Evolutionary conservation across 2,329 filamentous ascomycete species (phyloP).

Genomic region (Malbranchea cinnamomea): DNA sequence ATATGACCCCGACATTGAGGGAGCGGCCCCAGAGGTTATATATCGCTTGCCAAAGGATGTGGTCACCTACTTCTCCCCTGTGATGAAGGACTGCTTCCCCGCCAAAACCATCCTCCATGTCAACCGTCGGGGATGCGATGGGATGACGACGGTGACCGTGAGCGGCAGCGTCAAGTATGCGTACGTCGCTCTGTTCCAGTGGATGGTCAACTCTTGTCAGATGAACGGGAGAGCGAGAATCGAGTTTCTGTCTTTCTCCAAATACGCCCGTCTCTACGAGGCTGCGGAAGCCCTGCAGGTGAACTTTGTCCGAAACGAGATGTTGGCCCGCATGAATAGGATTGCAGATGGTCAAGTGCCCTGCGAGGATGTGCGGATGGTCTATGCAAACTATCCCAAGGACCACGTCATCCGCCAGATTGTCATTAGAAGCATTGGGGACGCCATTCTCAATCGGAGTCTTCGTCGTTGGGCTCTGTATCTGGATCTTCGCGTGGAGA

Average conservation of each 20-base stretch:
- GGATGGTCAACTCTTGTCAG: constrained; percentile 9
- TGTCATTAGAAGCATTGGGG: constrained; percentile 10
- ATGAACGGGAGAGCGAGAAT: constrained; percentile 3
- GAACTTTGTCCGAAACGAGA: constrained; percentile 3
- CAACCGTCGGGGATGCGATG: constrained; percentile 9
- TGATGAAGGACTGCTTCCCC: constrained; percentile 8
- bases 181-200: constrained; percentile 6
- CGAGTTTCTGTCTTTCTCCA: constrained; percentile 8
- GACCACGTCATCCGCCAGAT: constrained; percentile 6
- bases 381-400: constrained; percentile 8
- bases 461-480: constrained; percentile 8
- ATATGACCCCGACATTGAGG: constrained; percentile 3
- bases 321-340: constrained; percentile 9
- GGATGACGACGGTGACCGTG: constrained; percentile 6
- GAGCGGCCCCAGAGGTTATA: constrained; percentile 5
- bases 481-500: constrained; percentile 8
- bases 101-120: constrained; percentile 2
- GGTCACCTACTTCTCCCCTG: constrained; percentile 7
- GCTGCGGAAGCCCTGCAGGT: constrained; percentile 7
- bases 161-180: constrained; percentile 7
- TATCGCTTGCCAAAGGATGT: constrained; percentile 7
- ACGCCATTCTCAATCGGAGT: constrained; percentile 9
- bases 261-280: constrained; percentile 9
- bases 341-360: constrained; percentile 8
- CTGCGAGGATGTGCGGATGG: constrained; percentile 7